Conservation (phyloP, 2,329 filamentous ascomycete species). For the Penicillium capsulatum region DNA sequence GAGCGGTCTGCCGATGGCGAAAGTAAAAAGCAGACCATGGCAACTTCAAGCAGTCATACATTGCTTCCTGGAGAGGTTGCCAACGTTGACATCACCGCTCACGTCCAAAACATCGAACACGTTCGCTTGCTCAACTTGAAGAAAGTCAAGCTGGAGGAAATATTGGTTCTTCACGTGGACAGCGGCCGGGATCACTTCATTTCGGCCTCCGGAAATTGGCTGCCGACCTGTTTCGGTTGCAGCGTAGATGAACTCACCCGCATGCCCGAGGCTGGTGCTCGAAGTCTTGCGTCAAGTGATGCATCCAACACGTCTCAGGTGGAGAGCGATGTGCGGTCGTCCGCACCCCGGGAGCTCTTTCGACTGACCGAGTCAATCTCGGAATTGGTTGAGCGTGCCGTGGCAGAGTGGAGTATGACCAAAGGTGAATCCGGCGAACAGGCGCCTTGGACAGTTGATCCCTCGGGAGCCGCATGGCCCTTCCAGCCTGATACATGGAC, state of each 20-base stretch:
- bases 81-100: conserved; percentile 63
- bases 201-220: conserved; percentile 72
- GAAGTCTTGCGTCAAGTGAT: conserved; percentile 53
- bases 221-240: conserved; percentile 75
- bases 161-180: conserved; percentile 78
- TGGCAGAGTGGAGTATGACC: conserved; percentile 62
- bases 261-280: conserved; percentile 72
- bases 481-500: conserved; percentile 53
- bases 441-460: conserved; percentile 51
- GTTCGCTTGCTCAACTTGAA: conserved; percentile 69
- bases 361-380: conserved; percentile 78
- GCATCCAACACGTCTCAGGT: conserved; percentile 31
- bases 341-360: conserved; percentile 84
- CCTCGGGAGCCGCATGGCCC: conserved; percentile 52
- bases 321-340: conserved; percentile 54
- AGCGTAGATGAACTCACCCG: conserved; percentile 85
- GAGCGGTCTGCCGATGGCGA: conserved; percentile 47
- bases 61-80: conserved; percentile 82
- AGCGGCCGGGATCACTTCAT: conserved; percentile 90
- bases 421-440: conserved; percentile 35
- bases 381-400: conserved; percentile 53
- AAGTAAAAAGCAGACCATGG: conserved; percentile 24
- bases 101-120: conserved; percentile 60
- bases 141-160: conserved; percentile 66
- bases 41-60: conserved; percentile 51